Evolutionary conservation across 106 monocot species (phyloP), one percentile per base, ranked within the genome.

Genomic region (Dioscorea dumetorum): DNA sequence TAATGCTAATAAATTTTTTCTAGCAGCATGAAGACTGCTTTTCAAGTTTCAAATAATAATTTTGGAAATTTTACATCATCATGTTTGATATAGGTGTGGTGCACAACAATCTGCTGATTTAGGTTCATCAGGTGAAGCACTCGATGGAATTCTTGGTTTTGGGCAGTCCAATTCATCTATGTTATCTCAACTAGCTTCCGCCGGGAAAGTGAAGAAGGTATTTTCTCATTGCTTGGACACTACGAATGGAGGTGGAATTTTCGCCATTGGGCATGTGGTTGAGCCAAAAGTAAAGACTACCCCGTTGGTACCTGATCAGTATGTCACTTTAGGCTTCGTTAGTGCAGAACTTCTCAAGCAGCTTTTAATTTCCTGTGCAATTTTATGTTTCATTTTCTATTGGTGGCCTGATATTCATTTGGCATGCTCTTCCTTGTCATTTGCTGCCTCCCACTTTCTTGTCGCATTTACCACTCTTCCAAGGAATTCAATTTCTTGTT

Each of bases 201-300:
- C 77, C 20, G 86, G 95, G 66, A 88, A 95, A 84, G 86, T 88
- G 61, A 88, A 62, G 61, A 95, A 95, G 70, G 77, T 84, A 31
- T 95, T 95, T 82, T 73, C 95, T 49, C 95, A 95, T 76, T 95
- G 95, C 69, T 86, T 95, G 67, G 95, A 95, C 64, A 95, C 79
- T 48, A 49, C 73, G 33, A 77, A 82, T 68, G 95, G 95, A 72
- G 95, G 95, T 54, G 95, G 95, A 34, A 95, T 95, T 63, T 95
- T 91, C 72, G 79, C 95, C 57, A 88, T 95, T 62, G 95, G 95
- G 23, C 61, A 91, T 58, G 91, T 95, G 53, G 95, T 88, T 34
- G 80, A 95, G 61, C 95, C 95, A 66, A 82, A 86, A 84, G 79
- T 91, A 71, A 83, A 85, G 21, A 86, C 88, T 33, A 95, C 95